A percentile compares a stretch with the other conserved stretches of the same genome.
Evolutionary conservation across 352 stramenopile genomes (phyloP).

Genomic region (Phytopythium montanum): DNA sequence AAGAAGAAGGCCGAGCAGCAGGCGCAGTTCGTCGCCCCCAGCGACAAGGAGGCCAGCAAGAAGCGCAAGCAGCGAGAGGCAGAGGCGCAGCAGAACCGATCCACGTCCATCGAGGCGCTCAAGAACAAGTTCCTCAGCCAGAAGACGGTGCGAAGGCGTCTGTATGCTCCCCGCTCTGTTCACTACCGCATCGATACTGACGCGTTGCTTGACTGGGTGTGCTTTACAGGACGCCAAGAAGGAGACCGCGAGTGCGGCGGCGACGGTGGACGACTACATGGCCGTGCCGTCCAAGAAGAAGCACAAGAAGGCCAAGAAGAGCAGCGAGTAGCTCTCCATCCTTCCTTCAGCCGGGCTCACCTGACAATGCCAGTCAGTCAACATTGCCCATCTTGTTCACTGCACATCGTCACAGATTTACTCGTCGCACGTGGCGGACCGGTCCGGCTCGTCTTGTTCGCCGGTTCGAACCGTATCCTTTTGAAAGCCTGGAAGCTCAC

Average conservation of each 20-base stretch:
- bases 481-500: not conserved
- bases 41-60: slow-evolving; percentile 70
- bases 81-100: slow-evolving; percentile 42
- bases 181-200: not conserved
- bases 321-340: slow-evolving; percentile 10
- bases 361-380: no score
- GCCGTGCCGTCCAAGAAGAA: slow-evolving; percentile 53
- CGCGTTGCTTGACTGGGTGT: not conserved
- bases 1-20: slow-evolving; percentile 74
- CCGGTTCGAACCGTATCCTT: slow-evolving; percentile 1
- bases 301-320: slow-evolving; percentile 48
- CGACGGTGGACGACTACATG: slow-evolving; percentile 64
- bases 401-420: not conserved
- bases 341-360: no score
- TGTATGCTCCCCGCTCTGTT: no score
- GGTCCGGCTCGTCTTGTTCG: not conserved
- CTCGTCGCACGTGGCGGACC: not conserved
- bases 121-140: slow-evolving; percentile 84
- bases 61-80: slow-evolving; percentile 77
- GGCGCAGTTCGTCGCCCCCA: slow-evolving; percentile 68
- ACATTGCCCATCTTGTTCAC: no score
- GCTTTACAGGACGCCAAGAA: slow-evolving; percentile 34
- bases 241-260: slow-evolving; percentile 16
- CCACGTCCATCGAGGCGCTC: slow-evolving; percentile 56
- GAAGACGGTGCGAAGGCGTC: no score